Evolutionary conservation across 2,329 filamentous ascomycete genomes (phyloP).

Genomic region (Penicillium sp.): DNA sequence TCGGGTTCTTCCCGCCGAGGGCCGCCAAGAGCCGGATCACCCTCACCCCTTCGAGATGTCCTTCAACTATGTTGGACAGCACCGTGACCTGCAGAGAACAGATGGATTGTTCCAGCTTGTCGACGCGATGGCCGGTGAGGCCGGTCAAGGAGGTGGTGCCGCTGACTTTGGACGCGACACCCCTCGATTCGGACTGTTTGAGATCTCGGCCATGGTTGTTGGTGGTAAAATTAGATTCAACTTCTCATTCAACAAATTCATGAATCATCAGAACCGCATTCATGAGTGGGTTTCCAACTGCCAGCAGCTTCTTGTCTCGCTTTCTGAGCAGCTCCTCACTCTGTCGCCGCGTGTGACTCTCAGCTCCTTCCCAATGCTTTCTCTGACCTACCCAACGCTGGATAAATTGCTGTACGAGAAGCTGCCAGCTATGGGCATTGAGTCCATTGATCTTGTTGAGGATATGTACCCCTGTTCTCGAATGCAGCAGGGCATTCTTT

Average conservation of each 20-base stretch:
- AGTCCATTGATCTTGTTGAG: slow-evolving; percentile 39
- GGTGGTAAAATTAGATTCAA: slow-evolving; percentile 50
- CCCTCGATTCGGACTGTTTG: slow-evolving; percentile 53
- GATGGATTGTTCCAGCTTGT: slow-evolving; percentile 49
- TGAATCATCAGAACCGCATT: slow-evolving; percentile 50
- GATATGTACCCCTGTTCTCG: slow-evolving; percentile 45
- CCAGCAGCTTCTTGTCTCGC: slow-evolving; percentile 31
- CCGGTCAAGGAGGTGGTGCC: slow-evolving; percentile 47
- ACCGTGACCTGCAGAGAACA: slow-evolving; percentile 47
- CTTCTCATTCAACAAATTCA: slow-evolving; percentile 54
- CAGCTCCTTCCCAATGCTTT: slow-evolving; percentile 50
- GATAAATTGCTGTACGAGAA: slow-evolving; percentile 38
- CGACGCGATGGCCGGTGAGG: slow-evolving; percentile 50
- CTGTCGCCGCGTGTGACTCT: slow-evolving; percentile 36
- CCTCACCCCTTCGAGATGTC: slow-evolving; percentile 48
- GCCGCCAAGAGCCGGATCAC: slow-evolving; percentile 32
- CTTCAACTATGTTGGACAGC: slow-evolving; percentile 46
- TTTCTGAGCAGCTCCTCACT: slow-evolving; percentile 30
- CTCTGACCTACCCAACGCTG: slow-evolving; percentile 46
- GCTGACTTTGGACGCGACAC: slow-evolving; percentile 49
- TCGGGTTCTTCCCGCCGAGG: slow-evolving; percentile 33
- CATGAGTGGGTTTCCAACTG: slow-evolving; percentile 47
- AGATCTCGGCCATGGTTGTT: slow-evolving; percentile 54
- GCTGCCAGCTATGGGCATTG: slow-evolving; percentile 40
- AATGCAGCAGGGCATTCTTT: slow-evolving; percentile 41